A percentile compares a stretch with the other conserved stretches of the same genome.
Conservation (phyloP, 352 stramenopile genomes). For the Phytophthora foliorum region DNA sequence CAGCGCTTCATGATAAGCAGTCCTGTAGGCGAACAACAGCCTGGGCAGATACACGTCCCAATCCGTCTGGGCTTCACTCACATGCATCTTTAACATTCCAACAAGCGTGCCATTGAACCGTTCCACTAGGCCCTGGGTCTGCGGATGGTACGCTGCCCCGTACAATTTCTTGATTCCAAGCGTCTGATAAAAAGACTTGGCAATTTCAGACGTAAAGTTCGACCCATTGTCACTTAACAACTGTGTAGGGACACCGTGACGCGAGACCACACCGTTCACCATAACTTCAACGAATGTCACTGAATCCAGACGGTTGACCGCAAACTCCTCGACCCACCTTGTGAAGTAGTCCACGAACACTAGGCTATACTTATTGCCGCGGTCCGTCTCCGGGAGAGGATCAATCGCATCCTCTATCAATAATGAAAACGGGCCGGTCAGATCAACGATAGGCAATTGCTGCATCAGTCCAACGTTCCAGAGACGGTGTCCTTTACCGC, state of each 20-base stretch:
- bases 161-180: background rate
- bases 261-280: background rate
- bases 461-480: conserved; percentile 12
- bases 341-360: background rate
- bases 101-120: conserved; percentile 13
- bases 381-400: background rate
- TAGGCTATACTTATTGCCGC: background rate
- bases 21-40: conserved; percentile 18
- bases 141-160: background rate
- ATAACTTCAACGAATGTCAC: background rate
- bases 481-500: background rate
- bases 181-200: background rate
- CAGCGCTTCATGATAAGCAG: conserved; percentile 9
- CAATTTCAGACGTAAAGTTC: background rate
- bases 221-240: background rate
- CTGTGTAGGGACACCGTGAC: background rate
- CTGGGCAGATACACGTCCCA: conserved; percentile 14
- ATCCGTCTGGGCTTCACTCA: conserved; percentile 2
- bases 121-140: background rate
- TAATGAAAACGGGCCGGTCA: conserved; percentile 3
- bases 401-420: background rate
- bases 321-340: background rate
- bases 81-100: conserved; percentile 8
- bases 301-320: background rate
- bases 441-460: conserved; percentile 5